These are phyloP conservation scores for Diplotaxis tenuifolia DNA, from an alignment of 345 rosid genomes.

Conservation along the genomic window DNA sequence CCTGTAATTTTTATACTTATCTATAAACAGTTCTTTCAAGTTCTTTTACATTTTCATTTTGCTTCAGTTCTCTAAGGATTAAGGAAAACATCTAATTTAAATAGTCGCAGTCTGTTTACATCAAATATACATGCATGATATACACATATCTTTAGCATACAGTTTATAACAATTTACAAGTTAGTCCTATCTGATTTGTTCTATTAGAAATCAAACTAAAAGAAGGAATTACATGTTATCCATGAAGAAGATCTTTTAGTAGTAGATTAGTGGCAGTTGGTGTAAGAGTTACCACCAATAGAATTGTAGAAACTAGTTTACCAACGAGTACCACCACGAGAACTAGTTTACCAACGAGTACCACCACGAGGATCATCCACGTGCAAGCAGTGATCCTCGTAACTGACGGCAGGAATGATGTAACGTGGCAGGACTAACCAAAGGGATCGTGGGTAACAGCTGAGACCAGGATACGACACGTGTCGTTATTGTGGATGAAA, in stretches of 20 bases:
- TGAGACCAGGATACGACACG: conserved; percentile 37
- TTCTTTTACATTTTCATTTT: not conserved
- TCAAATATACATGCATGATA: too few relatives aligned
- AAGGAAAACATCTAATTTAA: not conserved
- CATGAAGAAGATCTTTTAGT: not conserved
- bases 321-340: too few relatives aligned
- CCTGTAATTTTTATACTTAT: conserved; percentile 10
- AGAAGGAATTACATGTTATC: too few relatives aligned
- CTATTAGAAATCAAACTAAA: too few relatives aligned
- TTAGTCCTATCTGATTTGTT: too few relatives aligned
- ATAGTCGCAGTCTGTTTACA: too few relatives aligned
- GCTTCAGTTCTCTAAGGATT: not conserved
- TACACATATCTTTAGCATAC: too few relatives aligned
- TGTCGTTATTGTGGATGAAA: conserved; percentile 38
- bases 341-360: too few relatives aligned
- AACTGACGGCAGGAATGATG: conserved; percentile 25
- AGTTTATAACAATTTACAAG: too few relatives aligned
- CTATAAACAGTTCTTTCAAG: not conserved
- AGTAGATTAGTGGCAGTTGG: not conserved
- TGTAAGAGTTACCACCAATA: conserved; percentile 24
- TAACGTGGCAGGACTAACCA: conserved; percentile 23
- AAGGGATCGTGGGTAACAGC: conserved; percentile 37
- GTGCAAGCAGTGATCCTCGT: conserved; percentile 16
- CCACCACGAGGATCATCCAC: conserved; percentile 14
- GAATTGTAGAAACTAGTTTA: conserved; percentile 14